Evolutionary conservation across 2,329 filamentous ascomycete species (phyloP).

Genomic region (Chaetomium globosum): DNA sequence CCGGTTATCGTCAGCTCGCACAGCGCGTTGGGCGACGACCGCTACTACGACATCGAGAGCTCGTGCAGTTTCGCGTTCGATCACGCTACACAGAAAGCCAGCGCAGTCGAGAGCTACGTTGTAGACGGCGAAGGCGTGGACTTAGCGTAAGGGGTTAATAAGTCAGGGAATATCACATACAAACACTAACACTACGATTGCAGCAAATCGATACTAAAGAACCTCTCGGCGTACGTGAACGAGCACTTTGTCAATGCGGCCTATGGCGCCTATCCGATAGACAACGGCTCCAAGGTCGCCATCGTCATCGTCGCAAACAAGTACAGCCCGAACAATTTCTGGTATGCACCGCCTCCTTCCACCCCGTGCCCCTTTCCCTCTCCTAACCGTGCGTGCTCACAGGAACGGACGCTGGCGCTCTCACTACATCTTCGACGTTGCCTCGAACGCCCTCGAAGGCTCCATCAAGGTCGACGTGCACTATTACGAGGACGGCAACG

Average conservation of each 20-base stretch:
- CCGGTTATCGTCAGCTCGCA: constrained; percentile 83
- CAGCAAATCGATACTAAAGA: constrained; percentile 83
- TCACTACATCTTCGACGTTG: constrained; percentile 75
- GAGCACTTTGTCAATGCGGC: constrained; percentile 88
- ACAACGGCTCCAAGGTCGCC: constrained; percentile 74
- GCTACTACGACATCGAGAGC: constrained; percentile 89
- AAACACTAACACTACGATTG: constrained; percentile 7
- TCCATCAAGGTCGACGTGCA: constrained; percentile 92
- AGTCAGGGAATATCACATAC: neutral
- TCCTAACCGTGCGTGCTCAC: constrained; percentile 2
- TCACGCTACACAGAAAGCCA: constrained; percentile 83
- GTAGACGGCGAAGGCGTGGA: constrained; percentile 76
- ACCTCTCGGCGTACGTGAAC: constrained; percentile 71
- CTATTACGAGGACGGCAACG: constrained; percentile 99
- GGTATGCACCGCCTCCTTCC: constrained; percentile 55
- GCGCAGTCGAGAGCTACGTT: constrained; percentile 74
- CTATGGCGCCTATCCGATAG: constrained; percentile 79
- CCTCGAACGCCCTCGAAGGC: constrained; percentile 70
- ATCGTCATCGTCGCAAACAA: constrained; percentile 90
- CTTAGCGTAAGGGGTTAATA: constrained; percentile 67
- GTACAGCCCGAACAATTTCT: constrained; percentile 97
- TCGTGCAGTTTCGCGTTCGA: constrained; percentile 88
- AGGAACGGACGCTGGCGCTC: constrained; percentile 98
- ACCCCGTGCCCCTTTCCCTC: too few species aligned
- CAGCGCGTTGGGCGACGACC: constrained; percentile 76